Evolutionary conservation across 208 protist genomes (phyloP), one percentile per base, ranked within the genome.

Genomic region (Leishmania aethiopica): DNA sequence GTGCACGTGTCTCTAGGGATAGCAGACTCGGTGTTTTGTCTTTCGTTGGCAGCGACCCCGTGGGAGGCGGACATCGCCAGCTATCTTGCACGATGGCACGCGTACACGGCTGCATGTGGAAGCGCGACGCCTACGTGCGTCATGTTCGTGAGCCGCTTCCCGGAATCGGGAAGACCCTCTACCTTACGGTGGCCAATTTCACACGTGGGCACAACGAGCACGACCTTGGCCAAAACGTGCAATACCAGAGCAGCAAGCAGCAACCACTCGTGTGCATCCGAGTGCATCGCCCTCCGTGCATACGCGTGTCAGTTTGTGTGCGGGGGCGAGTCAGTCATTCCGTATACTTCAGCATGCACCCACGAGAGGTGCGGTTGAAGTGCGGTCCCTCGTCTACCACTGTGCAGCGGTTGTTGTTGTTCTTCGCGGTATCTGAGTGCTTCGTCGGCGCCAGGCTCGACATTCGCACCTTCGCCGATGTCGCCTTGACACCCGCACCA

Each of bases 351-450:
- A 90, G 75, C 78, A 90, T 62, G 73, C 88, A 91, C 6, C 84
- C 88, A 37, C 84, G 75, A 2, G 84, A 86, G 0, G 83, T 80
- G 3, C 86, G 81, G 77, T 90, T 90, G 51, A 91, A 91, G 59
- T 91, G 86, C 11, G 75, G 80, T 0, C 90, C 90, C 59, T 91
- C 88, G 57, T 86, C 81, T 1, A 90, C 11, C 8, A 91, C 82
- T 13, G 37, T 55, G 72, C 82, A 90, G 40, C 77, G 76, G 37
- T 55, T 71, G 25, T 84, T 83, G 57, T 81, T 84, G 75, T 78
- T 84, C 53, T 75, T 71, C 11, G 53, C 60, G 40, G 59, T 64
- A 66, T 47, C 69, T 64, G 83, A 45, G 59, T 51, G 25, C 47
- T 6, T 22, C 1, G 53, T 19, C 15, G 72, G 77, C 0, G 77